These are phyloP conservation scores for Fistulifera solaris DNA, from an alignment of 108 stramenopile species.

Conservation along the genomic window DNA sequence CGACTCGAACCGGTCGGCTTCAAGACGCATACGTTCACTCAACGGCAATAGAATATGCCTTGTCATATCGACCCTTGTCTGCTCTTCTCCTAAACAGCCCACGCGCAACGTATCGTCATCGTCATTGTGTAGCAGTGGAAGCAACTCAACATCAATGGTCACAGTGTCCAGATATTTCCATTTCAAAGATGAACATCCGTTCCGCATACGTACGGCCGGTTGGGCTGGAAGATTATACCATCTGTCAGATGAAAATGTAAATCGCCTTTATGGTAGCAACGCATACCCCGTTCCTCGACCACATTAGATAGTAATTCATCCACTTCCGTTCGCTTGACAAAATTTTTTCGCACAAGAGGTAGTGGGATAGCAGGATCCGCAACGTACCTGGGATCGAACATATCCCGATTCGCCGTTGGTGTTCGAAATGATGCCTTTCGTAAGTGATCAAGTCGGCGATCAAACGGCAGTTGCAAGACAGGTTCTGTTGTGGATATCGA, in stretches of 20 bases:
- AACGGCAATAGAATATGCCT: slow-evolving; percentile 61
- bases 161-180: slow-evolving; percentile 97
- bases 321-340: slow-evolving; percentile 67
- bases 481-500: slow-evolving; percentile 53
- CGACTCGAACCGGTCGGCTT: slow-evolving; percentile 62
- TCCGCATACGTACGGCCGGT: slow-evolving; percentile 82
- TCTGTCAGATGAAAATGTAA: slow-evolving; percentile 89
- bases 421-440: slow-evolving; percentile 60
- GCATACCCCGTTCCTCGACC: slow-evolving; percentile 66
- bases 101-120: slow-evolving; percentile 47
- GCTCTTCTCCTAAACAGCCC: slow-evolving; percentile 70
- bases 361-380: slow-evolving; percentile 45
- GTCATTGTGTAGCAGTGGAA: slow-evolving; percentile 31
- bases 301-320: slow-evolving; percentile 58
- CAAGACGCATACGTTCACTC: slow-evolving; percentile 69
- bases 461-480: slow-evolving; percentile 75
- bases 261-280: slow-evolving; percentile 62
- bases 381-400: slow-evolving; percentile 53
- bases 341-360: slow-evolving; percentile 84
- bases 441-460: slow-evolving; percentile 68
- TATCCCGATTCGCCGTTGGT: slow-evolving; percentile 36
- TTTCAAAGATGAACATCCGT: slow-evolving; percentile 86
- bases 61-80: slow-evolving; percentile 74
- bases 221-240: slow-evolving; percentile 89
- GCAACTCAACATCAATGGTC: slow-evolving; percentile 87